A percentile compares a stretch with the other conserved stretches of the same genome.
phyloP scores from a whole-genome alignment of 106 monocot species.

The Narthecium ossifragum region DNA sequence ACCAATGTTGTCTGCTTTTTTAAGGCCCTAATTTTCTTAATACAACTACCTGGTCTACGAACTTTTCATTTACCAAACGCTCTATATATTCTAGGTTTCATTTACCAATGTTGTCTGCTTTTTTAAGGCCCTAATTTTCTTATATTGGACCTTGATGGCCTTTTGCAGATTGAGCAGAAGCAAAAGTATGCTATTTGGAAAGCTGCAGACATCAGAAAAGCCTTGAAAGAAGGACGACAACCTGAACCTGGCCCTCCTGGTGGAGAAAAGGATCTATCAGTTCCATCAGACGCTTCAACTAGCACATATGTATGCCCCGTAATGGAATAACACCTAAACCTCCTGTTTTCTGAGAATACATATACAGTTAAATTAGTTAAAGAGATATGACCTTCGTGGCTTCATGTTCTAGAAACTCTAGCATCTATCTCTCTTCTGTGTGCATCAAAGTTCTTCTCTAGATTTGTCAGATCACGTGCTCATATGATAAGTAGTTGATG shows the following conservation, averaged over 20 bases:
- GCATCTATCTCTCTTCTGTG: no score
- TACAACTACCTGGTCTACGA: no score
- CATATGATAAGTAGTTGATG: no score
- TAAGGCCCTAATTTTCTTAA: not conserved
- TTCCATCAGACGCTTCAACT: constrained; percentile 12
- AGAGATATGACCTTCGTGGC: no score
- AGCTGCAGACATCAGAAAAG: constrained; percentile 79
- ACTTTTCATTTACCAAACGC: no score
- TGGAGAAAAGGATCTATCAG: constrained; percentile 39
- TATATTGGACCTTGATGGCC: not conserved
- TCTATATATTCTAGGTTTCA: no score
- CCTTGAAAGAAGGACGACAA: constrained; percentile 72
- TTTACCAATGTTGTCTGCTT: not conserved
- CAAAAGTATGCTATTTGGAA: constrained; percentile 80
- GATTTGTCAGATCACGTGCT: no score
- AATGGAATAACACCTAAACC: no score
- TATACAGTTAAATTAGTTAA: no score
- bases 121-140: not conserved
- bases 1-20: not conserved
- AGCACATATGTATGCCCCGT: constrained; percentile 23
- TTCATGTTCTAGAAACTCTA: no score
- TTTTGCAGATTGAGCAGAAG: constrained; percentile 66
- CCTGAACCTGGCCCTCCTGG: constrained; percentile 80
- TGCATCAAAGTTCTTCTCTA: no score
- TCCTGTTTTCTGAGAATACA: no score